Base-by-base conservation (phyloP, 148 eudicot genomes). In the Limonium bicolor region DNA sequence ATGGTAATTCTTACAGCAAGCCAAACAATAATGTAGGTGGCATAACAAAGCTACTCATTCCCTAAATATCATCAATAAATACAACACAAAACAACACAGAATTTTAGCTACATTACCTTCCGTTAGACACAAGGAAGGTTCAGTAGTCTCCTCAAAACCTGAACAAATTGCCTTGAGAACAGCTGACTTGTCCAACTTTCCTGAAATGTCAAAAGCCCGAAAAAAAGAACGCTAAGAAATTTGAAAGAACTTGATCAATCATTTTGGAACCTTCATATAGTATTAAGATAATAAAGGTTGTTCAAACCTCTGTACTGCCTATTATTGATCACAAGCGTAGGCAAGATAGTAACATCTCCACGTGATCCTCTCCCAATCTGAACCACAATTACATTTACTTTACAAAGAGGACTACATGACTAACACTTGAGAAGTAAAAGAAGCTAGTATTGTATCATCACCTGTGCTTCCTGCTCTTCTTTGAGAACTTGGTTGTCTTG, bases 331-430 rank as follows among this genome's bases (percentile, higher is more conserved):
- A 90, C 77, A 46, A 90, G 87, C 29, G 99, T 90, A 35, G 99
- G 99, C 63, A 84, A 67, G 55, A 90, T 90, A 5, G 99, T 90
- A 48, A 90, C 99, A 67, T 90, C 99, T 33, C 99, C 99, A 4
- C 99, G 81, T 21, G 77, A 18, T 39, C 81, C 95, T 60, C 76
- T 77, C 31, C 95, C 97, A 38, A 84, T 66, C 97, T 88, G 82
- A 53, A 56, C 64, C 19, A 31, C n/a, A n/a, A n/a, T n/a, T n/a
- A n/a, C n/a, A n/a, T n/a, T n/a, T n/a, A n/a, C n/a, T n/a, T n/a
- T n/a, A n/a, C n/a, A n/a, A n/a, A n/a, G n/a, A n/a, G n/a, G n/a
- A n/a, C n/a, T n/a, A 58, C 1, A 17, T 16, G 20, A 40, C 22
- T 26, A 40, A 16, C 5, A 34, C 11, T 10, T 36, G 14, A 26